These are phyloP conservation scores for Citrus sp. DNA, from an alignment of 345 rosid genomes.

Conservation along the genomic window DNA sequence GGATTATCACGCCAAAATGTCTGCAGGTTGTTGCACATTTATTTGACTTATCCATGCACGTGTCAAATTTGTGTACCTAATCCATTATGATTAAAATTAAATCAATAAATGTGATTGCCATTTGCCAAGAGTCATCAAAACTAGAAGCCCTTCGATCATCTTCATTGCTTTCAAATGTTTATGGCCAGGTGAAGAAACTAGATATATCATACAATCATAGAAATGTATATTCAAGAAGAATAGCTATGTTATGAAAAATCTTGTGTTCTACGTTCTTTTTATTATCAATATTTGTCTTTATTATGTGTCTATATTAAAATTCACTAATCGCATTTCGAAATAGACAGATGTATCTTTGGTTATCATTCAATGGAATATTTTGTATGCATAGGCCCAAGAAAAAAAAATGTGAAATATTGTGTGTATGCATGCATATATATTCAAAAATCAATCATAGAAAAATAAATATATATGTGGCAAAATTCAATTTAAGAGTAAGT, in stretches of 20 bases:
- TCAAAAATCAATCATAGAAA: too few species aligned
- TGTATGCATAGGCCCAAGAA: too few species aligned
- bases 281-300: neutral
- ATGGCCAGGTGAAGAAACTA: too few species aligned
- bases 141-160: too few species aligned
- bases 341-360: neutral
- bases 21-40: neutral
- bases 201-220: neutral
- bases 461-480: too few species aligned
- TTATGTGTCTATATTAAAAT: neutral
- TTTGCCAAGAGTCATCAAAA: neutral
- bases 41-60: conserved; percentile 13
- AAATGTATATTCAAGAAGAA: neutral
- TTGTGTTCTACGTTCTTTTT: neutral
- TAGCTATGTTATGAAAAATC: neutral
- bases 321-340: neutral
- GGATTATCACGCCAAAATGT: neutral
- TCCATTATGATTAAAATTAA: neutral
- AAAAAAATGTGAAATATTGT: too few species aligned
- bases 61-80: neutral
- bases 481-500: too few species aligned
- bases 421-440: too few species aligned
- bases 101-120: neutral
- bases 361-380: too few species aligned
- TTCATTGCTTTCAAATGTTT: too few species aligned